Percentiles rank a stretch among this genome's conserved stretches.
These are phyloP conservation scores for Diaporthe vaccinii DNA, from an alignment of 2,329 filamentous ascomycete species.

Conservation along the genomic window DNA sequence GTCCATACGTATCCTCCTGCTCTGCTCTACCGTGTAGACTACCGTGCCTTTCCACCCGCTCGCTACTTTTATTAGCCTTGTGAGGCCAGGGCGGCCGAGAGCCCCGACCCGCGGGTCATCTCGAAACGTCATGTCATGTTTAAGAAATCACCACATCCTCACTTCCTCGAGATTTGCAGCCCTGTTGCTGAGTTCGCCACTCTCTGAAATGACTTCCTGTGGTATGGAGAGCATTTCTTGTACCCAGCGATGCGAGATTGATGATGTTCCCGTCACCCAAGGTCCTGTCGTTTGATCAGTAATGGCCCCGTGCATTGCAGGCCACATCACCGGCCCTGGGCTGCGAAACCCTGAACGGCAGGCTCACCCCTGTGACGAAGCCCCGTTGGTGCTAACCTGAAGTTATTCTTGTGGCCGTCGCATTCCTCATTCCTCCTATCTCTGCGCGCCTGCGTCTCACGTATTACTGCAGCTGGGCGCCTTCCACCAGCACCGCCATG, in stretches of 20 bases:
- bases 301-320: constrained; percentile 1
- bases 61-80: constrained; percentile 24
- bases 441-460: background rate
- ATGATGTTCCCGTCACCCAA: background rate
- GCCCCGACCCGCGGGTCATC: constrained; percentile 34
- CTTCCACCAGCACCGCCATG: background rate
- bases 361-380: constrained; percentile 9
- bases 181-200: background rate
- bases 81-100: constrained; percentile 29
- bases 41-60: background rate
- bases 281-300: background rate
- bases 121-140: constrained; percentile 37
- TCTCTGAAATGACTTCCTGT: background rate
- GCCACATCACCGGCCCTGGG: constrained; percentile 17
- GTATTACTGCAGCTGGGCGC: background rate
- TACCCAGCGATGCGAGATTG: background rate
- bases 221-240: background rate
- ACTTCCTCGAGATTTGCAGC: constrained; percentile 23
- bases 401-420: constrained; percentile 14
- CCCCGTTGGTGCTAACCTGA: constrained; percentile 11
- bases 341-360: constrained; percentile 26
- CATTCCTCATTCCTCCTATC: background rate
- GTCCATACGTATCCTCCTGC: background rate
- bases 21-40: background rate
- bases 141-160: constrained; percentile 26